A percentile compares a stretch with the other conserved stretches of the same genome.
Conservation (phyloP, 2,329 filamentous ascomycete species). For the Diaporthe ilicicola region DNA sequence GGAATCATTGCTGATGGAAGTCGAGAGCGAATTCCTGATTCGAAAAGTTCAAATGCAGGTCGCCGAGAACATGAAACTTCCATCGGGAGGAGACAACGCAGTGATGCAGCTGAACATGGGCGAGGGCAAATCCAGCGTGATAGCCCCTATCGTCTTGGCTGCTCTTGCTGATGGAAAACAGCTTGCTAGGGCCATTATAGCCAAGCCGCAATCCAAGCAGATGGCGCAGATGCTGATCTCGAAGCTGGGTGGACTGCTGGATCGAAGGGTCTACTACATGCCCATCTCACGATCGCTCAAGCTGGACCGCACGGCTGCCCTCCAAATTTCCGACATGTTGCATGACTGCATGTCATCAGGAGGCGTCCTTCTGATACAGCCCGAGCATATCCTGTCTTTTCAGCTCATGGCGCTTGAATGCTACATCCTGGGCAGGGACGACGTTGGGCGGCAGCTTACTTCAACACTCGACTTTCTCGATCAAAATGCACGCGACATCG, state of each 20-base stretch:
- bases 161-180: constrained; percentile 57
- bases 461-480: neutral
- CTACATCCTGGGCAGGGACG: neutral
- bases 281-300: constrained; percentile 64
- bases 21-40: constrained; percentile 67
- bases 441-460: neutral
- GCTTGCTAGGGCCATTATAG: constrained; percentile 65
- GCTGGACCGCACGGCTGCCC: constrained; percentile 43
- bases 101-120: constrained; percentile 74
- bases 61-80: constrained; percentile 59
- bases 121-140: constrained; percentile 73
- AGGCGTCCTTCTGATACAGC: constrained; percentile 67
- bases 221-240: constrained; percentile 64
- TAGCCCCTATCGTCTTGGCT: constrained; percentile 68
- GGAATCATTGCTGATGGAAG: constrained; percentile 68
- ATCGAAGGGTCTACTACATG: constrained; percentile 62
- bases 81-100: constrained; percentile 49
- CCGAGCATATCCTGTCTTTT: constrained; percentile 71
- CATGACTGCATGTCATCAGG: constrained; percentile 55
- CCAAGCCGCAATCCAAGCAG: constrained; percentile 68
- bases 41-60: constrained; percentile 65
- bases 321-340: constrained; percentile 48
- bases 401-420: constrained; percentile 42
- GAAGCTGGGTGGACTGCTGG: constrained; percentile 63
- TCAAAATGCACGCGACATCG: neutral